These are phyloP conservation scores for Whalleya microplaca DNA, from an alignment of 2,329 filamentous ascomycete species.

Conservation along the genomic window DNA sequence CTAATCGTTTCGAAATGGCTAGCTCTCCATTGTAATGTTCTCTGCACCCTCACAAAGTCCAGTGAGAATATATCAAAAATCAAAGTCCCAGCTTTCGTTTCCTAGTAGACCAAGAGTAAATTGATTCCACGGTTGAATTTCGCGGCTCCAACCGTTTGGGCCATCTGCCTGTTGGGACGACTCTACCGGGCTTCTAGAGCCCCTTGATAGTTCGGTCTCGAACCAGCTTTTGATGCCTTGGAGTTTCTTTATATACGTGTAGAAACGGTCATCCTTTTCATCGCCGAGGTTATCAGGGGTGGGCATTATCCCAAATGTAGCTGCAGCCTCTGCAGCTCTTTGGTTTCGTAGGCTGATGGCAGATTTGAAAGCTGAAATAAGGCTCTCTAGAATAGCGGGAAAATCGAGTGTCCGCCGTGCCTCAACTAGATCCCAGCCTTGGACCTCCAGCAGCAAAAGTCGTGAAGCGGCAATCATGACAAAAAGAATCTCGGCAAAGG, in stretches of 20 bases:
- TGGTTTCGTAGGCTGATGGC: conserved; percentile 17
- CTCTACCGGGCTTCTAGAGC: neutral
- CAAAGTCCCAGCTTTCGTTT: conserved; percentile 24
- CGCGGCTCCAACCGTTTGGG: conserved; percentile 9
- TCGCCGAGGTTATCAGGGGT: conserved; percentile 23
- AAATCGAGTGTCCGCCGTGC: conserved; percentile 32
- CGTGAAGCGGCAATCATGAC: conserved; percentile 35
- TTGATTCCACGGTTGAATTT: conserved; percentile 20
- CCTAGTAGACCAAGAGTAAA: conserved; percentile 25
- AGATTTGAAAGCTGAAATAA: conserved; percentile 13
- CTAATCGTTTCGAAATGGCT: no score
- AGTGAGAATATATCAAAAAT: conserved; percentile 10
- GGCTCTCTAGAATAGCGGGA: conserved; percentile 20
- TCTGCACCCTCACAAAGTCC: no score
- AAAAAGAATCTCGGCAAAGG: conserved; percentile 31
- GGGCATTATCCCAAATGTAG: conserved; percentile 13
- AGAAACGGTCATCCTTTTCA: conserved; percentile 25
- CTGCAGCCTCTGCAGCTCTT: conserved; percentile 25
- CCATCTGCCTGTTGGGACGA: neutral
- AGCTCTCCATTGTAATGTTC: no score
- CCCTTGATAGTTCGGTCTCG: conserved; percentile 26
- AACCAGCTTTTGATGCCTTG: conserved; percentile 39
- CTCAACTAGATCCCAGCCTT: conserved; percentile 32
- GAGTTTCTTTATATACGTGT: conserved; percentile 27
- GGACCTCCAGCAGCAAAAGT: conserved; percentile 33